phyloP scores from a whole-genome alignment of 345 rosid species.

The Cardamine chenopodiifolia region DNA sequence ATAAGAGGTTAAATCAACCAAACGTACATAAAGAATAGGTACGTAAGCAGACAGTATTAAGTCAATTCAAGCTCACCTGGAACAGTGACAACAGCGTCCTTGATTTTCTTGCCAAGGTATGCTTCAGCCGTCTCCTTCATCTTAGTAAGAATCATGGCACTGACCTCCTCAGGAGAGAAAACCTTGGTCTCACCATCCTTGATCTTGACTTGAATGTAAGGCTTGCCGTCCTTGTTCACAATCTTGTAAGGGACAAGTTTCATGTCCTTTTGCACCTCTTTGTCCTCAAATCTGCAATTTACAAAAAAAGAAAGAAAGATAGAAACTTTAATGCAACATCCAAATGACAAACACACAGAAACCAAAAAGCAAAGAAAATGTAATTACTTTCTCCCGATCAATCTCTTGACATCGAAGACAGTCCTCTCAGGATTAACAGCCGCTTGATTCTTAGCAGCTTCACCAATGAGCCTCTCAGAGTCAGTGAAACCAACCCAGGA shows the following conservation, averaged over 20 bases:
- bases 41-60: not conserved
- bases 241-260: conserved; percentile 91
- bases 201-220: conserved; percentile 83
- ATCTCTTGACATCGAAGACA: conserved; percentile 88
- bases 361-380: not conserved
- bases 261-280: conserved; percentile 93
- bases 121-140: conserved; percentile 99
- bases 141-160: conserved; percentile 88
- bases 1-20: not conserved
- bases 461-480: conserved; percentile 88
- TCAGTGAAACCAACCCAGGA: conserved; percentile 98
- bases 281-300: conserved; percentile 72
- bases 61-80: conserved; percentile 61
- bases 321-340: conserved; percentile 7
- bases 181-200: conserved; percentile 97
- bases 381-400: conserved; percentile 88
- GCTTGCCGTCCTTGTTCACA: conserved; percentile 91
- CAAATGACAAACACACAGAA: not conserved
- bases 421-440: conserved; percentile 89
- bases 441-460: conserved; percentile 98
- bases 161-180: conserved; percentile 93
- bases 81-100: conserved; percentile 97
- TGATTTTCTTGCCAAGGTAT: conserved; percentile 97
- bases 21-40: not conserved
- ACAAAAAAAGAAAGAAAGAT: not conserved